These are phyloP conservation scores for Gelatoporia subvermispora DNA, from an alignment of 768 basidiomycete genomes.

Conservation along the genomic window DNA sequence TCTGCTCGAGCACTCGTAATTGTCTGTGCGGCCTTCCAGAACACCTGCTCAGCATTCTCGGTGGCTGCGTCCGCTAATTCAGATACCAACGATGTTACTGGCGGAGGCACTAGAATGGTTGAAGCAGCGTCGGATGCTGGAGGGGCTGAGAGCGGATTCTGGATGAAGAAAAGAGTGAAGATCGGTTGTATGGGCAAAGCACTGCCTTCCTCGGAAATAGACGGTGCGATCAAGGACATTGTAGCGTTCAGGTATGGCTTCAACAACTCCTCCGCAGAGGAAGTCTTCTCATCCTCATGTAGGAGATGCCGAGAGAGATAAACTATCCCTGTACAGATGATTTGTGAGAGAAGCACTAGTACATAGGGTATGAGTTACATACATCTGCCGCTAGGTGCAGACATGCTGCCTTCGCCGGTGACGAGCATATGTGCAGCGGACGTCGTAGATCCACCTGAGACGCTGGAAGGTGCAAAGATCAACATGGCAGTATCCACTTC, in stretches of 20 bases:
- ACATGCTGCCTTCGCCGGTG: constrained; percentile 69
- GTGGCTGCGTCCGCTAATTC: constrained; percentile 56
- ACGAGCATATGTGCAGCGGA: constrained; percentile 54
- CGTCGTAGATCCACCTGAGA: constrained; percentile 41
- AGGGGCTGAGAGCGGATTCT: constrained; percentile 26
- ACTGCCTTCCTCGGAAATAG: neutral
- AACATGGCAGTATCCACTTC: constrained; percentile 61
- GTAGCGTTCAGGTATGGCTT: constrained; percentile 54
- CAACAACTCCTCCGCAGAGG: constrained; percentile 38
- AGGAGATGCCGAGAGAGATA: constrained; percentile 50
- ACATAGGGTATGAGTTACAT: constrained; percentile 20
- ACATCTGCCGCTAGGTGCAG: constrained; percentile 74
- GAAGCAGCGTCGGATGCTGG: constrained; percentile 6
- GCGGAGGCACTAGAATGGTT: constrained; percentile 27
- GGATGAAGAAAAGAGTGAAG: constrained; percentile 54
- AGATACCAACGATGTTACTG: constrained; percentile 33
- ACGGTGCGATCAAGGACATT: constrained; percentile 24
- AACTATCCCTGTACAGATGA: constrained; percentile 45
- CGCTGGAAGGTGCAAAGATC: constrained; percentile 67
- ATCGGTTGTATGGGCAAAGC: constrained; percentile 29
- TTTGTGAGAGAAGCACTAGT: neutral
- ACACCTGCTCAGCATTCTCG: constrained; percentile 50
- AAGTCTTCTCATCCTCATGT: constrained; percentile 3
- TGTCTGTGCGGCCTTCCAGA: constrained; percentile 39
- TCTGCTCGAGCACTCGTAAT: constrained; percentile 23